phyloP scores from a whole-genome alignment of 1,139 yeast genomes.

The Hansenula sp. region DNA sequence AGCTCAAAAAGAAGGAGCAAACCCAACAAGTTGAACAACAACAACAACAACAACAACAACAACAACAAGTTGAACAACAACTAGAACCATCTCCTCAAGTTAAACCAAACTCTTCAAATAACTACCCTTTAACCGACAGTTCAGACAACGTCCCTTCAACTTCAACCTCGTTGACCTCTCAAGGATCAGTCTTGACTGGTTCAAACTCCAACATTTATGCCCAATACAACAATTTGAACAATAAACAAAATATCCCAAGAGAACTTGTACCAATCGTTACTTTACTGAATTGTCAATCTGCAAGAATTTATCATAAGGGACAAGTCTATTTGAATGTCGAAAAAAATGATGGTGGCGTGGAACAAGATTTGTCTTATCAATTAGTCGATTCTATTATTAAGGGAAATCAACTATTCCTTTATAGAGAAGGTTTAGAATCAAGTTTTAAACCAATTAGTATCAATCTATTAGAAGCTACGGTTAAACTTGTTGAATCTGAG shows the following conservation, averaged over 20 bases:
- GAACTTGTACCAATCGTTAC: constrained; percentile 54
- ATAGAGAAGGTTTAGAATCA: constrained; percentile 2
- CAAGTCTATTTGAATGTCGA: constrained; percentile 11
- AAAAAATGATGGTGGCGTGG: constrained; percentile 3
- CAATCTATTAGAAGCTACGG: constrained; percentile 70
- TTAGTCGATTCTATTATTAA: constrained; percentile 11
- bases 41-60: background rate
- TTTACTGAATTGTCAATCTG: constrained; percentile 46
- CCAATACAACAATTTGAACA: constrained; percentile 9
- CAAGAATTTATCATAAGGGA: constrained; percentile 37
- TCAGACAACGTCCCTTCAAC: background rate
- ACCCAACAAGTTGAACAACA: background rate
- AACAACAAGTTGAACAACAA: background rate
- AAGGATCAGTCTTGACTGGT: background rate
- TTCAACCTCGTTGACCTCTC: constrained; percentile 3
- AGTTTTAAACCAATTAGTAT: constrained; percentile 58
- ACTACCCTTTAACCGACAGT: background rate
- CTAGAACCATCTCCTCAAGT: background rate
- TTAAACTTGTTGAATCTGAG: constrained; percentile 56
- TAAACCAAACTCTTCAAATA: background rate
- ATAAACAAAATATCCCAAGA: constrained; percentile 9
- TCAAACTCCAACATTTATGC: constrained; percentile 5
- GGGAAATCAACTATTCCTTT: constrained; percentile 10
- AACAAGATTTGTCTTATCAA: constrained; percentile 11
- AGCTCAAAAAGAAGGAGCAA: constrained; percentile 7